Conservation (phyloP, 192 early-diverging fungal genomes). For the Chytriomyces sp. region DNA sequence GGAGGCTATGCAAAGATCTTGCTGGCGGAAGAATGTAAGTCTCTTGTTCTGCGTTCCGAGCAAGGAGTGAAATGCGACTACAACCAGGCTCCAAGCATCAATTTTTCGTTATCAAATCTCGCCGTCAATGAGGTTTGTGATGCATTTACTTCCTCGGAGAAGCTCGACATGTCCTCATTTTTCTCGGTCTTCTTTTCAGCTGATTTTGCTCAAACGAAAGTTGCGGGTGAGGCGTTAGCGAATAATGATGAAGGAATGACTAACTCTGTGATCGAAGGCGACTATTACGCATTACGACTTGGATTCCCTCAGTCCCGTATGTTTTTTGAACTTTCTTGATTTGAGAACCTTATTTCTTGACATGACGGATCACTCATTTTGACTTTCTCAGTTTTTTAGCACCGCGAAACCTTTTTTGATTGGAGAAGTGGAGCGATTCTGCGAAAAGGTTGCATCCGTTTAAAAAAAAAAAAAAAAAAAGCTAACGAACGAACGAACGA, state of each 20-base stretch:
- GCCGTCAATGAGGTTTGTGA: background rate
- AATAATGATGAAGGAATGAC: background rate
- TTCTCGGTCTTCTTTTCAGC: background rate
- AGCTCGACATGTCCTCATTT: background rate
- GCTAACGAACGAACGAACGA: background rate
- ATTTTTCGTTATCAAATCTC: background rate
- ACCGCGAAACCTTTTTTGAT: background rate
- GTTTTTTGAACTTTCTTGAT: background rate
- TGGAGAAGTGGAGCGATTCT: constrained; percentile 4
- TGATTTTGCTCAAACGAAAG: constrained; percentile 19
- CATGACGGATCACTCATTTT: background rate
- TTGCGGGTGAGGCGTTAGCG: background rate
- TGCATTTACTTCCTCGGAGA: background rate
- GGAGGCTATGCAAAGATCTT: background rate
- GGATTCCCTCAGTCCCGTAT: background rate
- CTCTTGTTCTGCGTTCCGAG: background rate
- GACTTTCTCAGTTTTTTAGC: background rate
- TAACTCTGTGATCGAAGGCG: background rate
- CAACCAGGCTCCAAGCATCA: background rate
- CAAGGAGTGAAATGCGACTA: background rate
- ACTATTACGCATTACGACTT: constrained; percentile 3
- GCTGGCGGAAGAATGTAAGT: constrained; percentile 17
- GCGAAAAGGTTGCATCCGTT: constrained; percentile 18
- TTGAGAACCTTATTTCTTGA: background rate
- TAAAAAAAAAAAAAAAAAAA: background rate